Conservation (phyloP, 257 asterid genomes). For the Lycium barbarum region DNA sequence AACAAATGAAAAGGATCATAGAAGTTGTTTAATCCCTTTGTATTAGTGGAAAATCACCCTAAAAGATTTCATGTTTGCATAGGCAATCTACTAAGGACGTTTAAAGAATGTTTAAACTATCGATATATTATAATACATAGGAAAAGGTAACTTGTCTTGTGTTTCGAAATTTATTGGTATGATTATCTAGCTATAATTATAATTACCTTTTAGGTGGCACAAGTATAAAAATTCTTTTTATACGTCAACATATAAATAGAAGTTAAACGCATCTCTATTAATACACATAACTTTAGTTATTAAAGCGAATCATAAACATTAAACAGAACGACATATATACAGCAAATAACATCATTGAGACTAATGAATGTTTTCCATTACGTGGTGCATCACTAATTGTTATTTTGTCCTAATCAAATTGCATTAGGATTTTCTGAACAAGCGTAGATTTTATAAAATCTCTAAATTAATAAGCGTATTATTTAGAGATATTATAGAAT, state of each 20-base stretch:
- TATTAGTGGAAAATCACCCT: slow-evolving; percentile 37
- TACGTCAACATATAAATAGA: no score
- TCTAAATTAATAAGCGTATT: no score
- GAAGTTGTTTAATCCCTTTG: not conserved
- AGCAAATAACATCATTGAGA: slow-evolving; percentile 29
- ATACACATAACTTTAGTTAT: not conserved
- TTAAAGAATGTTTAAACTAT: not conserved
- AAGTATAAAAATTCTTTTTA: no score
- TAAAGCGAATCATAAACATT: not conserved
- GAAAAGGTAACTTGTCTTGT: not conserved
- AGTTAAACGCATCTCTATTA: not conserved
- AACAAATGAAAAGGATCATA: not conserved
- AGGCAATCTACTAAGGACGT: not conserved
- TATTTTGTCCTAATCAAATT: not conserved
- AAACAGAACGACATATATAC: not conserved
- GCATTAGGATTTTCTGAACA: not conserved
- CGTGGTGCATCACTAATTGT: slow-evolving; percentile 32
- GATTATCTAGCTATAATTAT: not conserved
- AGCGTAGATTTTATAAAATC: no score
- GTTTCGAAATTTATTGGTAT: not conserved
- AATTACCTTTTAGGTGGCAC: no score
- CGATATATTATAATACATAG: not conserved
- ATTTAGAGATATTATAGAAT: not conserved
- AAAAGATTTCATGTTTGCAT: slow-evolving; percentile 26
- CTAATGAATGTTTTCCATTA: slow-evolving; percentile 34